Evolutionary conservation across 768 basidiomycete genomes (phyloP).

Genomic region (Lentinula guzmanii): DNA sequence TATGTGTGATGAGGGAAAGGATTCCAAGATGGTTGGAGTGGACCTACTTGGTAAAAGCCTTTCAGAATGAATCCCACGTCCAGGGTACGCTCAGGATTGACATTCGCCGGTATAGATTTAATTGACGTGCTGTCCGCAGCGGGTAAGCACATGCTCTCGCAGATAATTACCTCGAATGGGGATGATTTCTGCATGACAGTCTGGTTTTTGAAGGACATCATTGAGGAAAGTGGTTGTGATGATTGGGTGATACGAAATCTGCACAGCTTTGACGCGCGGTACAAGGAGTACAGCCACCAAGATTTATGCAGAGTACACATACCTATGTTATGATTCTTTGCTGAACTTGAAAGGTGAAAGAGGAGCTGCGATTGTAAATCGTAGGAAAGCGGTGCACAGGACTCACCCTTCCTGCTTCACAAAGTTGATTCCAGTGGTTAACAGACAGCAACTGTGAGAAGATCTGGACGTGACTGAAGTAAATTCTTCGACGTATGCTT

Average conservation of each 20-base stretch:
- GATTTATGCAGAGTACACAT: not conserved
- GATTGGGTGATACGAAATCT: not conserved
- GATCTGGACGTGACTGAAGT: not conserved
- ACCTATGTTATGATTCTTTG: not conserved
- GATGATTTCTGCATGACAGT: not conserved
- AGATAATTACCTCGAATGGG: not conserved
- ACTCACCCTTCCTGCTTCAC: not conserved
- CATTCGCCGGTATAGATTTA: not conserved
- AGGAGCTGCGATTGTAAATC: not conserved
- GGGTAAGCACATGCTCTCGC: slow-evolving; percentile 1
- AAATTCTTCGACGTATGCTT: not conserved
- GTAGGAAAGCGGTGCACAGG: not conserved
- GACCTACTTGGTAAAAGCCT: not conserved
- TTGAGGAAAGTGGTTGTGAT: not conserved
- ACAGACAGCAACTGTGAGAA: not conserved
- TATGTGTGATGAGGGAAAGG: not conserved
- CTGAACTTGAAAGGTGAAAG: not conserved
- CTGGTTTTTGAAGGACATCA: not conserved
- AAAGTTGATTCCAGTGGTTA: not conserved
- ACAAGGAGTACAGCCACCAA: not conserved
- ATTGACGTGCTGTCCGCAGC: not conserved
- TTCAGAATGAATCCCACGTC: not conserved
- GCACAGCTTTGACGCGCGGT: no score
- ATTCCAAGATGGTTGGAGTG: no score
- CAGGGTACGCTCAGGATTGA: not conserved